Evolutionary conservation across 2,329 filamentous ascomycete species (phyloP), one percentile per base, ranked within the genome.

Genomic region (Colletotrichum liaoningense): DNA sequence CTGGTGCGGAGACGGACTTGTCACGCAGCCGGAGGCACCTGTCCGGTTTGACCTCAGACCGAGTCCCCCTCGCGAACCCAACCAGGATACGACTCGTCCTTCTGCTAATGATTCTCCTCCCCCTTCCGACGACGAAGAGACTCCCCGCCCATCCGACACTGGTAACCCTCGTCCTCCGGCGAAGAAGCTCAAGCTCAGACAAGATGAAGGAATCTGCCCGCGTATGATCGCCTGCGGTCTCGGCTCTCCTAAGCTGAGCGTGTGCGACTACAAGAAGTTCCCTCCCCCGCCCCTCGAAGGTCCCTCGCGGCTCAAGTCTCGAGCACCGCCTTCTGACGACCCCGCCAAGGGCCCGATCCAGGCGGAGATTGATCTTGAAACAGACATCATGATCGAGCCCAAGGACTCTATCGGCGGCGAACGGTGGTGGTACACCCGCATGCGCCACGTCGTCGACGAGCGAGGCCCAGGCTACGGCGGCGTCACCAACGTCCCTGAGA

Each of bases 1-100:
- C 1, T 77, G 76, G 76, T 77, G 76, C 16, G 49, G 63, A 3
- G 66, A 55, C 11, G 63, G 57, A 46, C 66, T 33, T 5, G n/a
- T 22, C 0, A 26, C 16, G 4, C 42, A 49, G 8, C 26, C 64
- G 0, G 38, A 35, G n/a, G 64, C 38, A 3, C 64, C 55, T 30
- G 14, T 38, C 65, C 65, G 52, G 42, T 49, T 67, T 4, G 64
- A 42, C 9, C 58, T 69, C 19, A 49, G 28, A 28, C 60, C 60
- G 46, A 63, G 33, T 3, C 11, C 46, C 3, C 42, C 46, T 22
- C 26, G 19, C 11, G 14, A 9, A 54, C 22, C 54, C 11, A 22
- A 56, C 3, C 22, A 26, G 22, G 54, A 24, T 7, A 8, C 54
- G 11, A n/a, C 24, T 24, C 54, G n/a, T 19, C 22, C 26, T 26